Evolutionary conservation across 768 basidiomycete species (phyloP), one percentile per base, ranked within the genome.

Genomic region (Dioszegia hungarica): DNA sequence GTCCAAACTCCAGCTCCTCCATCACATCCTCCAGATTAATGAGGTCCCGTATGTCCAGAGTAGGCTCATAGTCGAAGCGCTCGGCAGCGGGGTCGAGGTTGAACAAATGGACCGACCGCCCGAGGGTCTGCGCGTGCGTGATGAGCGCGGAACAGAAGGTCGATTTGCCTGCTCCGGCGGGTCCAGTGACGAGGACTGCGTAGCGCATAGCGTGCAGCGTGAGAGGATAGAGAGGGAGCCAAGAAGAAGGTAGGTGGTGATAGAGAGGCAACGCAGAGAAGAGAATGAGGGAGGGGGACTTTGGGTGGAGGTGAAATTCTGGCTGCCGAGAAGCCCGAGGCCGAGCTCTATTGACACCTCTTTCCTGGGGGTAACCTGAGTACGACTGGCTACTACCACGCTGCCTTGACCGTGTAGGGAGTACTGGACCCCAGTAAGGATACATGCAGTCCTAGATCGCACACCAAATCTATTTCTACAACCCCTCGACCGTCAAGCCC

Each of bases 81-180:
- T 86, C 83, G 2, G 95, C 95, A 0, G 95, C 95, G 5, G 95
- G 95, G 77, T 98, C 95, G 60, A 98, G 85, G 77, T 98, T 99
- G 75, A 98, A 89, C 48, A 97, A 85, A 79, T 98, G 93, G 0
- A 84, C 89, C 0, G 85, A 84, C 8, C 95, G 83, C 61, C 84
- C 87, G 46, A 90, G 83, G 1, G 88, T 81, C 55, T 82, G 84
- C 4, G 97, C 84, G 77, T 98, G 94, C 10, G 89, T 92, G 58
- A 98, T 81, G 63, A 97, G 85, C 0, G 92, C 84, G 20, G 82
- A 41, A 66, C 89, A 88, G 70, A 99, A 94, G 0, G 95, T 98
- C 0, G 91, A 90, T 79, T 99, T 99, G 48, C 95, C 95, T 14
- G 95, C 91, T 47, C 95, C 95, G 1, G 95, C 95, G 45, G 95